Evolutionary conservation across 1,139 yeast genomes (phyloP).

Genomic region (Blastobotrys illinoisensis): DNA sequence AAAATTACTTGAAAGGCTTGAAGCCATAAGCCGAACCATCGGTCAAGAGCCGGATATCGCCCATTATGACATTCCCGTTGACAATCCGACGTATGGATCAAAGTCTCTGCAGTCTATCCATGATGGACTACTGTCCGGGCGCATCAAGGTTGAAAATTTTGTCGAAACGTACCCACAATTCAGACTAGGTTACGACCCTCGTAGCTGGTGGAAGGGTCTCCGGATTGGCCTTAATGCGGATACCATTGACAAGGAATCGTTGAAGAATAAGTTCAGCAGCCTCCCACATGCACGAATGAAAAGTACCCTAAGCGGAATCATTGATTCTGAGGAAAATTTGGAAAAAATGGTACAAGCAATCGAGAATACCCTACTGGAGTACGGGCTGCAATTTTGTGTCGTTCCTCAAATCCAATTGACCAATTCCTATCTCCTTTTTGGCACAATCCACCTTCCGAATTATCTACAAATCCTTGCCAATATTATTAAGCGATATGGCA

Average conservation of each 20-base stretch:
- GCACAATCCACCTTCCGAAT: not conserved
- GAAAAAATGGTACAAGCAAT: not conserved
- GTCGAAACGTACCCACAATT: not conserved
- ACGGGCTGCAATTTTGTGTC: not conserved
- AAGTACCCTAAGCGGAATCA: not conserved
- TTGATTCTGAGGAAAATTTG: not conserved
- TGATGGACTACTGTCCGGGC: not conserved
- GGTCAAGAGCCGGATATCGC: not conserved
- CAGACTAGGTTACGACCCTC: not conserved
- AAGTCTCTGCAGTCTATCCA: not conserved
- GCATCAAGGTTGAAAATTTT: not conserved
- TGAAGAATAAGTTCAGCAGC: not conserved
- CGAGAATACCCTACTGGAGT: not conserved
- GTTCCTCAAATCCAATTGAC: not conserved
- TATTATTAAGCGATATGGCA: not conserved
- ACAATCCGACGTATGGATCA: not conserved
- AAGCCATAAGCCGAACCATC: not conserved
- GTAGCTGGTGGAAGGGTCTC: not conserved
- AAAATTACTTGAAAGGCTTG: not conserved
- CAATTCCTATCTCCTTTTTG: not conserved
- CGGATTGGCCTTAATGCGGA: not conserved
- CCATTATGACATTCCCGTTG: not conserved
- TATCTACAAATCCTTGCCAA: not conserved
- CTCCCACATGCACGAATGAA: not conserved
- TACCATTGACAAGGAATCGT: not conserved